Evolutionary conservation across 2,329 filamentous ascomycete species (phyloP).

Genomic region (Ophiostoma populinum): DNA sequence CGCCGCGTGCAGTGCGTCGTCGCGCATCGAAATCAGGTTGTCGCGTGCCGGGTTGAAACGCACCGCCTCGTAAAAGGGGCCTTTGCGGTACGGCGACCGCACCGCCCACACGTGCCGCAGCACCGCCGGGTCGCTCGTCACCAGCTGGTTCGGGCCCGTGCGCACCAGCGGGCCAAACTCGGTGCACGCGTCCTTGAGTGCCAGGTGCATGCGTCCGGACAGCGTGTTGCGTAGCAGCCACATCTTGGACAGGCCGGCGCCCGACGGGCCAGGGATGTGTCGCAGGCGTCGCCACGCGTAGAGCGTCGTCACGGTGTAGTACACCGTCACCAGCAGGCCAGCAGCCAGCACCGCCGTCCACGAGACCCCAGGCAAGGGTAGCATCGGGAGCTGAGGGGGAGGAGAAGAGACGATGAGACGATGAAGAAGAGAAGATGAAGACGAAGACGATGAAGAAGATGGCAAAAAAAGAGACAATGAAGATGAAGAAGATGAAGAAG

Average conservation of each 20-base stretch:
- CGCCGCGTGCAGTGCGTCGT: slow-evolving; percentile 19
- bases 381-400: neutral
- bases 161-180: slow-evolving; percentile 14
- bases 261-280: slow-evolving; percentile 15
- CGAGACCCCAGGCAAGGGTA: no score
- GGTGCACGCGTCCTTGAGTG: slow-evolving; percentile 13
- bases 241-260: slow-evolving; percentile 14
- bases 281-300: slow-evolving; percentile 13
- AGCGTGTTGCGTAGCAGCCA: slow-evolving; percentile 17
- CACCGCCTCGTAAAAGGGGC: slow-evolving; percentile 21
- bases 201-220: slow-evolving; percentile 14
- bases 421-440: no score
- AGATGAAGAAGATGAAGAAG: no score
- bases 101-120: slow-evolving; percentile 18
- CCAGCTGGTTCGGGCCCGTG: slow-evolving; percentile 15
- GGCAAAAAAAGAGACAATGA: no score
- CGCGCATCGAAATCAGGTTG: slow-evolving; percentile 19
- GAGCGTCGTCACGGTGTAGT: slow-evolving; percentile 10
- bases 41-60: slow-evolving; percentile 20
- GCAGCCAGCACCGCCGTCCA: slow-evolving; percentile 2
- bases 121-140: slow-evolving; percentile 15
- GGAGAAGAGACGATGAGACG: no score
- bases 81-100: slow-evolving; percentile 21
- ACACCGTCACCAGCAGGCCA: slow-evolving; percentile 8
- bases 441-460: no score